phyloP scores from a whole-genome alignment of 73 alveolate genomes.

The Paramecium biaurelia region DNA sequence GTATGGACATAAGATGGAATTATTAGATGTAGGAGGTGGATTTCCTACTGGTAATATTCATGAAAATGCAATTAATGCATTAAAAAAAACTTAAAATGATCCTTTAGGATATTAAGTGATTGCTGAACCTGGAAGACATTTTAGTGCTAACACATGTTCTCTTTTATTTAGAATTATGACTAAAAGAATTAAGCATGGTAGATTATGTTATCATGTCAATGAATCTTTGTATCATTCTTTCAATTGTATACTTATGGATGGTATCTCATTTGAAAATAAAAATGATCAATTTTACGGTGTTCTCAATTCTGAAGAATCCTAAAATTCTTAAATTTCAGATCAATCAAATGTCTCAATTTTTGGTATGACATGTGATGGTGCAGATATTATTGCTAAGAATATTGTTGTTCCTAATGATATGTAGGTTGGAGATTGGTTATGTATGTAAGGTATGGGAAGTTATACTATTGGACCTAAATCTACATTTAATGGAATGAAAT shows the following conservation, averaged over 20 bases:
- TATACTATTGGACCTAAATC: constrained; percentile 59
- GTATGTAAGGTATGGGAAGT: constrained; percentile 53
- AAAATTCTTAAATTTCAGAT: neutral
- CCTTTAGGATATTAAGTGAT: constrained; percentile 54
- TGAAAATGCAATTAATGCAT: constrained; percentile 31
- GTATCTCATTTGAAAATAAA: constrained; percentile 54
- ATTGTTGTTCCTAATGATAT: neutral
- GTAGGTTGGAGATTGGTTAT: constrained; percentile 64
- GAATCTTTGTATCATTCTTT: constrained; percentile 63
- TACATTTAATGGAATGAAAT: constrained; percentile 55
- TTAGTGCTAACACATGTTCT: constrained; percentile 52
- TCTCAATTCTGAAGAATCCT: neutral
- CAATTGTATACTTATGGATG: constrained; percentile 60
- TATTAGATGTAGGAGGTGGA: constrained; percentile 67
- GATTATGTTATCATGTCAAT: constrained; percentile 48
- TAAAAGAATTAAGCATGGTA: constrained; percentile 46
- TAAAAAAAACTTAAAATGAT: constrained; percentile 54
- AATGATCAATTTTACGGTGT: constrained; percentile 50
- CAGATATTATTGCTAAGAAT: constrained; percentile 56
- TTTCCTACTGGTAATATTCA: constrained; percentile 53
- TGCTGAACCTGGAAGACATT: constrained; percentile 69
- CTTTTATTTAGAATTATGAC: constrained; percentile 50
- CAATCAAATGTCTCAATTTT: constrained; percentile 35
- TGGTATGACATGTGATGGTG: constrained; percentile 69
- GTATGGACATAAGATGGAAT: constrained; percentile 62